These are phyloP conservation scores for Rutidosis leptorrhynchoides DNA, from an alignment of 129 eudicot species.

Conservation along the genomic window DNA sequence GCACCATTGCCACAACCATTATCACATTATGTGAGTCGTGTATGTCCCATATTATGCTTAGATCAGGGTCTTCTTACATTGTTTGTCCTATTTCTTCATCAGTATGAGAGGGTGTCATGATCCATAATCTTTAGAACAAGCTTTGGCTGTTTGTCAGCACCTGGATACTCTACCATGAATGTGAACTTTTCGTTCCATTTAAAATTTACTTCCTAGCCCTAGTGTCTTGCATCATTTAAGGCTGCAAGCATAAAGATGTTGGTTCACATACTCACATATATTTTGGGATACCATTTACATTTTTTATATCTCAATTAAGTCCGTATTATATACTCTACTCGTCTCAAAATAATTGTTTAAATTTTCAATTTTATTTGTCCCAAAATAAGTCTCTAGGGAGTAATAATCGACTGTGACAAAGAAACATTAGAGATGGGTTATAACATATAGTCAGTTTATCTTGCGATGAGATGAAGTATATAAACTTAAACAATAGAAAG, in stretches of 20 bases:
- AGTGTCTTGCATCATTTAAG: constrained; percentile 48
- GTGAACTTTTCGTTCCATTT: constrained; percentile 63
- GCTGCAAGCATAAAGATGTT: background rate
- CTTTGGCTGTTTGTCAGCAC: constrained; percentile 45
- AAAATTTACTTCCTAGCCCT: constrained; percentile 56
- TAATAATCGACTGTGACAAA: background rate
- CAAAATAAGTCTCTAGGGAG: no score
- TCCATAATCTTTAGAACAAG: constrained; percentile 64
- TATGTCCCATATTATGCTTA: no score
- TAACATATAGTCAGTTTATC: background rate
- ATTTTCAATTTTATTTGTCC: no score
- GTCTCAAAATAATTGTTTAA: no score
- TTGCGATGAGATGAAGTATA: background rate
- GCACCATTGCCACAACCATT: no score
- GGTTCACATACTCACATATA: background rate
- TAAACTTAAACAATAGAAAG: no score
- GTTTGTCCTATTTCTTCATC: constrained; percentile 70
- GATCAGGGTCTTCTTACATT: constrained; percentile 46
- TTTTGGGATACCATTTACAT: background rate
- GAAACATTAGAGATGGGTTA: no score
- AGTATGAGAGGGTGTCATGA: constrained; percentile 56
- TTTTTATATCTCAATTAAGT: no score
- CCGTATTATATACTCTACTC: no score
- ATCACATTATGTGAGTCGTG: no score
- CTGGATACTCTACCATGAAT: constrained; percentile 66